These are phyloP conservation scores for Lichina pygmaea DNA, from an alignment of 495 filamentous ascomycete genomes.

Conservation along the genomic window DNA sequence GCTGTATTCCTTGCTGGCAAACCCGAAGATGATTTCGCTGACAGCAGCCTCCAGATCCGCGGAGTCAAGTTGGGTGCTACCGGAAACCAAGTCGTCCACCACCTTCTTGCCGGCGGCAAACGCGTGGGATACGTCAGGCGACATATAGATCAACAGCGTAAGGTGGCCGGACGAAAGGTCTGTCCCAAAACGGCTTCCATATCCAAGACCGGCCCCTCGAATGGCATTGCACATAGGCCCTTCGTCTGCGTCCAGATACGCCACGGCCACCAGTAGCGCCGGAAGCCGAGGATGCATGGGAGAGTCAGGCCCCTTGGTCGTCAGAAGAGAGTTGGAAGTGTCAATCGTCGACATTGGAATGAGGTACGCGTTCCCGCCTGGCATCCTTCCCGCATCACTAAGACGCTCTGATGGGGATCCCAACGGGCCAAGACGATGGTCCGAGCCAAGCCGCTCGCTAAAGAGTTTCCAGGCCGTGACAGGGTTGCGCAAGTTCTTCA, in stretches of 20 bases:
- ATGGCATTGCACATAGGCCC: constrained; percentile 83
- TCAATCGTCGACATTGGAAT: constrained; percentile 83
- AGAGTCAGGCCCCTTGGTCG: constrained; percentile 42
- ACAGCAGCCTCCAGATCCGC: constrained; percentile 72
- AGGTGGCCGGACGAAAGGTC: constrained; percentile 56
- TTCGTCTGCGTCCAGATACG: constrained; percentile 82
- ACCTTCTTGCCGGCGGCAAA: constrained; percentile 51
- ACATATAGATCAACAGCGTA: constrained; percentile 62
- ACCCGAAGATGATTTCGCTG: constrained; percentile 55
- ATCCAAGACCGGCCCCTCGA: constrained; percentile 76
- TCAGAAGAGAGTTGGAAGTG: constrained; percentile 63
- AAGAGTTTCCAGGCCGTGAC: constrained; percentile 66
- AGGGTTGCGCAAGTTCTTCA: constrained; percentile 47
- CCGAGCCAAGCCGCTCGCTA: constrained; percentile 13
- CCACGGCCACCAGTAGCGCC: constrained; percentile 57
- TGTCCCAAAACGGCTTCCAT: constrained; percentile 50
- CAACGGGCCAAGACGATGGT: constrained; percentile 25
- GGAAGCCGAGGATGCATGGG: constrained; percentile 56
- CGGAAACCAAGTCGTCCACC: constrained; percentile 38
- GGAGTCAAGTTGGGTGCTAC: constrained; percentile 38
- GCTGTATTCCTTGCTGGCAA: constrained; percentile 69
- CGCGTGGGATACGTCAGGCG: constrained; percentile 70
- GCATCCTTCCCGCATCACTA: constrained; percentile 38
- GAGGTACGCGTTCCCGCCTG: constrained; percentile 49
- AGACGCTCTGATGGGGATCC: constrained; percentile 33